These are phyloP conservation scores for Pythium sp. DNA, from an alignment of 352 stramenopile species.

Conservation along the genomic window DNA sequence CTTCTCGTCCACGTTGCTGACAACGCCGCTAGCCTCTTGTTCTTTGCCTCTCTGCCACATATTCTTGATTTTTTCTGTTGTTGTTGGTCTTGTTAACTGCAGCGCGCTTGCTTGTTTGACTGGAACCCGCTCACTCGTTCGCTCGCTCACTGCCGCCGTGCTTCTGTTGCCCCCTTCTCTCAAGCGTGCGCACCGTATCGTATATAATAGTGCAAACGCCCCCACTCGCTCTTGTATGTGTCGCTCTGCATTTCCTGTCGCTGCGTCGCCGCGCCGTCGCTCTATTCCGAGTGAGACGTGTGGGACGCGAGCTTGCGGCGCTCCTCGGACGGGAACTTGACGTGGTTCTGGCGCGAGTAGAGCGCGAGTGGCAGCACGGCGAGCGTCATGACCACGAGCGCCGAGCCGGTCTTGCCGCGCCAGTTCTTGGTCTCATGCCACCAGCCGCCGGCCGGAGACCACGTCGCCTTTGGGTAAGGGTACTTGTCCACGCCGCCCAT, in stretches of 20 bases:
- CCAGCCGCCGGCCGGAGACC: constrained; percentile 83
- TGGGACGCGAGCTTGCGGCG: constrained; percentile 45
- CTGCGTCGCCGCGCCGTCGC: not conserved
- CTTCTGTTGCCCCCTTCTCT: not conserved
- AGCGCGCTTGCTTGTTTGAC: not conserved
- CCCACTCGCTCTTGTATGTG: not conserved
- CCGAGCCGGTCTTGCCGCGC: constrained; percentile 72
- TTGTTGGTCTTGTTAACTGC: not conserved
- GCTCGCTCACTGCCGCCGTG: not conserved
- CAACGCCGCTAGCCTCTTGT: not conserved
- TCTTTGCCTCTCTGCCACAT: constrained; percentile 1
- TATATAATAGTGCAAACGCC: constrained; percentile 9
- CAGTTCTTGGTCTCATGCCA: constrained; percentile 85
- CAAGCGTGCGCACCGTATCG: constrained; percentile 5
- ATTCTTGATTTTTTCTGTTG: not conserved
- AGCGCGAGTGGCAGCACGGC: constrained; percentile 50
- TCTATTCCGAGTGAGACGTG: constrained; percentile 13
- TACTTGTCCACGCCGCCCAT: constrained; percentile 84
- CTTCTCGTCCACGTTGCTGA: not conserved
- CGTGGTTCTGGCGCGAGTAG: constrained; percentile 58
- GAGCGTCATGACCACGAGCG: constrained; percentile 46
- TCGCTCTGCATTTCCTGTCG: not conserved
- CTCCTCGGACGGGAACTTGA: constrained; percentile 75
- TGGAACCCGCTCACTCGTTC: not conserved
- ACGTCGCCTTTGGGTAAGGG: constrained; percentile 86